Conservation (phyloP, 2,329 filamentous ascomycete genomes). For the Hortaea sp. region DNA sequence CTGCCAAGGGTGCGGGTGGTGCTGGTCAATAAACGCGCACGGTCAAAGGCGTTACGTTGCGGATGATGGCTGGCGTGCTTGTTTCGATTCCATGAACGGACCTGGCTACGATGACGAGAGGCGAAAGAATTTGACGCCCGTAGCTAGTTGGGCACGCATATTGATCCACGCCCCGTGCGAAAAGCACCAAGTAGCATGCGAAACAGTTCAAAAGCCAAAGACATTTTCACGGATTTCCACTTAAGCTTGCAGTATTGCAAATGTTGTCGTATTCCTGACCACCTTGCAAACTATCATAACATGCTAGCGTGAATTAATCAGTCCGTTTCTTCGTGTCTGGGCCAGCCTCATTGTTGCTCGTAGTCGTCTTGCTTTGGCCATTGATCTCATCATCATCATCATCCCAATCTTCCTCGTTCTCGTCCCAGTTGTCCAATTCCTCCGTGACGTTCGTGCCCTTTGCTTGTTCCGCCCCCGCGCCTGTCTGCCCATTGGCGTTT, state of each 20-base stretch:
- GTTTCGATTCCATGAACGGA: not conserved
- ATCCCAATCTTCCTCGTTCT: constrained; percentile 65
- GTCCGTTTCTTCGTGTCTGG: constrained; percentile 32
- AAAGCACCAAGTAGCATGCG: not conserved
- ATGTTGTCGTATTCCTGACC: too few species aligned
- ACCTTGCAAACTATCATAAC: too few species aligned
- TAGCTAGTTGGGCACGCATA: not conserved
- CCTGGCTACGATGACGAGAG: not conserved
- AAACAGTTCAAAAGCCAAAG: not conserved
- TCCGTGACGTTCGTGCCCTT: constrained; percentile 58
- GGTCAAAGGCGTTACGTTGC: not conserved
- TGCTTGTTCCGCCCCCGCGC: constrained; percentile 44
- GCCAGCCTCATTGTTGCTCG: constrained; percentile 14
- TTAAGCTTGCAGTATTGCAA: too few species aligned
- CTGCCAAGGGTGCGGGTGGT: constrained; percentile 50
- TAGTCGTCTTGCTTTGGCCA: constrained; percentile 17
- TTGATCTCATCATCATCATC: constrained; percentile 47
- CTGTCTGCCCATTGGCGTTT: constrained; percentile 15
- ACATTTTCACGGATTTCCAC: too few species aligned
- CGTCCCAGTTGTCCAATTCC: constrained; percentile 89
- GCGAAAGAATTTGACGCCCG: not conserved
- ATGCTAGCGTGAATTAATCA: constrained; percentile 21
- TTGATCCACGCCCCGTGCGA: not conserved
- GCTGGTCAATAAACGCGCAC: constrained; percentile 9
- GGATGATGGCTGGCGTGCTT: constrained; percentile 1